Evolutionary conservation across 2,329 filamentous ascomycete genomes (phyloP), one percentile per base, ranked within the genome.

Genomic region (Dothidotthia symphoricarpi): DNA sequence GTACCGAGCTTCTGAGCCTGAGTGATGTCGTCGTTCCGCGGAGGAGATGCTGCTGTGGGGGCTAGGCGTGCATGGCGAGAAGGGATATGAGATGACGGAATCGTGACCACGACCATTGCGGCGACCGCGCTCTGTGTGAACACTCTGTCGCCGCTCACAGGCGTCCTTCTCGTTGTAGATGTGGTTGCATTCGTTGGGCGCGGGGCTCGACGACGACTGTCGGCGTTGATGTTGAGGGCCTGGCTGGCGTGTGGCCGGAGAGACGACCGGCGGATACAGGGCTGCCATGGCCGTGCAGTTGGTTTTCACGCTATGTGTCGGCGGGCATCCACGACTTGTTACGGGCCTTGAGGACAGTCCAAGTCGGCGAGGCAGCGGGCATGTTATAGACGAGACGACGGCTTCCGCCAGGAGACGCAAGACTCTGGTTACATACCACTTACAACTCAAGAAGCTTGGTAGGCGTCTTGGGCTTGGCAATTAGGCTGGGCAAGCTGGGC

Each of bases 81-180:
- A 61, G 14, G 61, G 62, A 31, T 63, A 54, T 27, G 64, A 67
- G 43, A 68, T 63, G 51, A 68, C 62, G 16, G 63, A 67, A 45
- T 68, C 64, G 45, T 63, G 64, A 9, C 46, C 47, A 28, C 45
- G 56, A 43, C 46, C 48, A 26, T 51, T 46, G 42, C 51, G 57
- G 57, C 52, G 59, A 31, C 40, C 47, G 9, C 50, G 51, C 28
- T 53, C 46, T 22, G 39, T 31, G 17, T 42, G 51, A 14, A 38
- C 22, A 35, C 41, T 48, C 28, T 49, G 36, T 14, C 48, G 50
- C 28, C 25, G 50, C 27, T 44, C 35, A 17, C 48, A 48, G 15
- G 45, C 33, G 35, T 61, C 51, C 36, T 59, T 61, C 31, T 63
- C 58, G 30, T 43, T 55, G 49, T 53, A 54, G 13, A 35, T 39